phyloP scores from a whole-genome alignment of 169 alveolate genomes.

The Toxoplasma gondii region DNA sequence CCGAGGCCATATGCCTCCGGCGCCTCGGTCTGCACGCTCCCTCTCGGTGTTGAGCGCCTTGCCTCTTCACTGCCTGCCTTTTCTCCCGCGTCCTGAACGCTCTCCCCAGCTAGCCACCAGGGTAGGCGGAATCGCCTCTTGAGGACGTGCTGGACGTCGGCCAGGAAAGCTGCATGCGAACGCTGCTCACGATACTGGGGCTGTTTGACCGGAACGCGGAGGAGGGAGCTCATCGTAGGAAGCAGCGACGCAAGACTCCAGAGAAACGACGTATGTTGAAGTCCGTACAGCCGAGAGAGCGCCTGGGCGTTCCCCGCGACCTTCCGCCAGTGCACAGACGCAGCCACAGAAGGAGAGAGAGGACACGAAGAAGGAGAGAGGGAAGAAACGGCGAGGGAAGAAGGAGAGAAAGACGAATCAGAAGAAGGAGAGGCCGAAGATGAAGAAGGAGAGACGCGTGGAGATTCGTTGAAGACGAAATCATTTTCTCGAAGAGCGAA shows the following conservation, averaged over 20 bases:
- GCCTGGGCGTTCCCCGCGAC: conserved; percentile 40
- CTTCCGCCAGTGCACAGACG: neutral
- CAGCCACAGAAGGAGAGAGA: neutral
- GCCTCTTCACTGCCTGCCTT: neutral
- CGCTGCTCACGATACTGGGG: conserved; percentile 8
- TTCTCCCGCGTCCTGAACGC: neutral
- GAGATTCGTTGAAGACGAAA: neutral
- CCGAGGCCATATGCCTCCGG: neutral
- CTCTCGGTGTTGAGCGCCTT: neutral
- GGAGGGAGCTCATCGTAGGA: neutral
- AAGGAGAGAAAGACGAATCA: neutral
- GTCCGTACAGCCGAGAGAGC: conserved; percentile 14
- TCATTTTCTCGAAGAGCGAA: neutral
- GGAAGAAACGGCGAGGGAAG: neutral
- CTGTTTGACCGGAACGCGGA: conserved; percentile 9
- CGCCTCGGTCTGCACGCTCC: neutral
- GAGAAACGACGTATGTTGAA: conserved; percentile 31
- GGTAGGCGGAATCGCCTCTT: neutral
- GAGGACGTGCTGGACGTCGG: neutral
- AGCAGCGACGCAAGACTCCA: neutral
- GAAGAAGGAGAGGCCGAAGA: conserved; percentile 3
- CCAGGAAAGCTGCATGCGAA: neutral
- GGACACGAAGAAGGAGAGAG: neutral
- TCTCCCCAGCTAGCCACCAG: neutral
- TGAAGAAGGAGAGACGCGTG: neutral